Base-by-base conservation (phyloP, 2,329 filamentous ascomycete species). In the Lasiodiplodia sp. region DNA sequence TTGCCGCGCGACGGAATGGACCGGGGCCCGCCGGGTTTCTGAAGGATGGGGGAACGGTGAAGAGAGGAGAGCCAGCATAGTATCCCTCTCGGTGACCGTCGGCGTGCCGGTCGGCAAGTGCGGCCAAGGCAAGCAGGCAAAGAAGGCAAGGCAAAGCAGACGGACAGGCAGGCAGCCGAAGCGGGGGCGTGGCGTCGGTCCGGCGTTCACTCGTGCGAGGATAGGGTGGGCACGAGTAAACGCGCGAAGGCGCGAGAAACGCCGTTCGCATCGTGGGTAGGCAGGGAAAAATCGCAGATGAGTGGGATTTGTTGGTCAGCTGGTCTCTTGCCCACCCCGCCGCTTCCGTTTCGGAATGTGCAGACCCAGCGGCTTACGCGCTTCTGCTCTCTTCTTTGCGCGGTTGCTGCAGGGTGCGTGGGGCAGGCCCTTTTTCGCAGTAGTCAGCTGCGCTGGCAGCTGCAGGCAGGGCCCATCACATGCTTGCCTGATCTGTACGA, bases 401-500 rank as follows among this genome's bases (percentile, higher is more conserved):
- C 18, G 16, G 34, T 31, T n/a, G n/a, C 37, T 38, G 37, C 49
- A 44, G 47, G 31, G 51, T 53, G 51, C 16, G 51, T 31, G 51
- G 51, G 51, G 23, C 51, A 23, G 28, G 51, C 53, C 28, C n/a
- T 31, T 38, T 21, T 57, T 34, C 16, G n/a, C 21, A 38, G 37
- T 63, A 44, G 60, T 64, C 60, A 64, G 60, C 60, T 64, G 60
- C 58, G 58, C 16, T 63, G 58, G 58, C 58, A 47, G 40, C 58
- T 52, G 60, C 60, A 64, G 60, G 23, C 34, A n/a, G 28, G 12
- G 12, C 60, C 28, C 28, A 64, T 64, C 60, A 64, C 60, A 64
- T 64, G 60, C 47, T n/a, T 25, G 23, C 44, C n/a, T 47, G 44
- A 16, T n/a, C 16, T 47, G 44, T 47, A 47, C 44, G 44, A 47